These are phyloP conservation scores for Solanum appendiculatum DNA, from an alignment of 257 asterid species.

Conservation along the genomic window DNA sequence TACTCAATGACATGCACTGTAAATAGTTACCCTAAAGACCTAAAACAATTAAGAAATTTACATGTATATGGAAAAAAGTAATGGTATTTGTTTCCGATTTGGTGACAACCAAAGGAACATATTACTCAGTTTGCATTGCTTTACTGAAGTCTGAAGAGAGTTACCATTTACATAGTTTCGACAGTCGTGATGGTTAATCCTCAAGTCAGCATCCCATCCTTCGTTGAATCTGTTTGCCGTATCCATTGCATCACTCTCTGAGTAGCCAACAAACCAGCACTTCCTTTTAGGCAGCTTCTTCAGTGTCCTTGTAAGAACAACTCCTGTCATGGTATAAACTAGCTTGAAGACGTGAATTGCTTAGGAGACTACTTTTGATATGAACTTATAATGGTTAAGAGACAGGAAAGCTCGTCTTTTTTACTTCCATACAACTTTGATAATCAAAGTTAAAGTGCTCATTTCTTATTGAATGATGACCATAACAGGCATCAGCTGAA, in stretches of 20 bases:
- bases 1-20: not conserved
- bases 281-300: conserved; percentile 43
- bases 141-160: not conserved
- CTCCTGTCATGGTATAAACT: conserved; percentile 32
- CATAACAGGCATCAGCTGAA: not conserved
- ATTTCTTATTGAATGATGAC: not conserved
- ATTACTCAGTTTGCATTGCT: not conserved
- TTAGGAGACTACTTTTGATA: not conserved
- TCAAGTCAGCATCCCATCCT: conserved; percentile 49
- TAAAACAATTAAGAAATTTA: not conserved
- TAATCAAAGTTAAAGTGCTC: not conserved
- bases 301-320: conserved; percentile 40
- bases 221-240: conserved; percentile 38
- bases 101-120: not conserved
- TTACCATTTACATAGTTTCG: conserved; percentile 55
- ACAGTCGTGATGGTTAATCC: conserved; percentile 62
- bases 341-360: not conserved
- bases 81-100: not conserved
- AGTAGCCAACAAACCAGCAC: conserved; percentile 71
- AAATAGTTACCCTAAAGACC: not conserved
- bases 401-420: not conserved
- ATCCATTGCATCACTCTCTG: conserved; percentile 19
- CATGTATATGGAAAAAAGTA: not conserved
- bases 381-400: not conserved
- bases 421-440: not conserved